Evolutionary conservation across 1,284 basidiomycete genomes (phyloP).

Genomic region (Cutaneotrichosporon dermatis): DNA sequence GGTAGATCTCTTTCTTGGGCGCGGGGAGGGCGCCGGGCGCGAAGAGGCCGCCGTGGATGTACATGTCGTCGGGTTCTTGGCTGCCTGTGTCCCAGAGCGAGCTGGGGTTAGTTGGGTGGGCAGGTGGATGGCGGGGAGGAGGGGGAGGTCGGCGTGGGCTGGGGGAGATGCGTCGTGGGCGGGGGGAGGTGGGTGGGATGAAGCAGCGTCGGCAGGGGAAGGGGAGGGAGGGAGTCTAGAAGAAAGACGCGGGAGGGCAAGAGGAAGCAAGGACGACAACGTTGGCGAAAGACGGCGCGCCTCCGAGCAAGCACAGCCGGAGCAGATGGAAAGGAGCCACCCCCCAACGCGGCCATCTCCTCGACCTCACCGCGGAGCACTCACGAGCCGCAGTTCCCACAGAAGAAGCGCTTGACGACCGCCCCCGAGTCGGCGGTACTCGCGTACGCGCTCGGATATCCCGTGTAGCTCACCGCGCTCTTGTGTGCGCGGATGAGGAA

Average conservation of each 20-base stretch:
- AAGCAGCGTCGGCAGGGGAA: no score
- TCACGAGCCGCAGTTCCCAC: slow-evolving; percentile 6
- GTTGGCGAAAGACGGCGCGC: no score
- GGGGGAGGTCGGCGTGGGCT: no score
- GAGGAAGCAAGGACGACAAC: no score
- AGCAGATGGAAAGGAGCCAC: no score
- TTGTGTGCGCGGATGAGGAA: not conserved
- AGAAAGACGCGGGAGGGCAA: no score
- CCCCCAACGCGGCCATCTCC: no score
- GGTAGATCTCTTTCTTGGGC: slow-evolving; percentile 4
- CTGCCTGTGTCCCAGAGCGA: not conserved
- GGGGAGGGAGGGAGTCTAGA: no score
- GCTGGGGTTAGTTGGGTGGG: not conserved
- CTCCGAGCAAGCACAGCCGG: no score
- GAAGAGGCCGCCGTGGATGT: slow-evolving; percentile 5
- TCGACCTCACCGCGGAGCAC: not conserved
- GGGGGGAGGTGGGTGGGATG: no score
- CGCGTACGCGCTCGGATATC: slow-evolving; percentile 1
- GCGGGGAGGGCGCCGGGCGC: slow-evolving; percentile 2
- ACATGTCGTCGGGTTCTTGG: not conserved
- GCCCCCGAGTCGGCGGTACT: not conserved
- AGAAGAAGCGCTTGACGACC: not conserved
- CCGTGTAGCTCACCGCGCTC: not conserved
- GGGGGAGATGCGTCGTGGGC: no score
- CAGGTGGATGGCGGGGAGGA: no score